Base-by-base conservation (phyloP, 2,329 filamentous ascomycete species). In the Amauroascus verrucosus region DNA sequence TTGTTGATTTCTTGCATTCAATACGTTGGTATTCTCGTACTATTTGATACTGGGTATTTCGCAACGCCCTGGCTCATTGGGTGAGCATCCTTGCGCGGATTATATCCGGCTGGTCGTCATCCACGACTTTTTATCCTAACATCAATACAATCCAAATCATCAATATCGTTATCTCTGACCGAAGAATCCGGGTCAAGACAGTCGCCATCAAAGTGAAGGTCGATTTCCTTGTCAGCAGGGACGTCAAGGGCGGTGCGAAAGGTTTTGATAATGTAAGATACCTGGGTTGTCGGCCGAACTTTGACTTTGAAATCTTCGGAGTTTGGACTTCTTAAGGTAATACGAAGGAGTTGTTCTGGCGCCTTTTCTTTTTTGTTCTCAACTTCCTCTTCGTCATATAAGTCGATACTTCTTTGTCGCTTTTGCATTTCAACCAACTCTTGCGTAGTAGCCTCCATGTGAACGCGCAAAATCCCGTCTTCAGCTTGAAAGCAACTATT, bases 201-300 rank as follows among this genome's bases (percentile, higher is more conserved):
- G 48, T 90, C 87, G 13, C 88, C 88, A 60, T 95, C 88, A 67
- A 88, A 90, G 59, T 77, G 74, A 9, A 95, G 71, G 35, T 76
- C 75, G 2, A 93, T 70, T 0, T 75, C 67, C 59, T 75, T 77
- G 3, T 77, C 75, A 0, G 70, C 75, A 0, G 70, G 67, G 16
- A 90, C 65, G 0, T 72, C 61, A 28, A 77, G 75, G 59, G 76
- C 71, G 35, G 72, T 72, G 48, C 80, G 77, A 65, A 85, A 91
- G 2, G 75, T 78, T 37, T 71, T 72, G 16, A 85, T 71, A 49
- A 94, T 74, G 51, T 78, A 81, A 30, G 75, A 75, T 22, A 89
- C 75, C 1, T 73, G 76, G 0, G 82, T 88, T 52, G 75, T 62
- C 7, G 61, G 57, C 47, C 58, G 59, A 47, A 68, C 65, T 57